Conservation (phyloP, 1,284 basidiomycete species). For the Malassezia slooffiae region DNA sequence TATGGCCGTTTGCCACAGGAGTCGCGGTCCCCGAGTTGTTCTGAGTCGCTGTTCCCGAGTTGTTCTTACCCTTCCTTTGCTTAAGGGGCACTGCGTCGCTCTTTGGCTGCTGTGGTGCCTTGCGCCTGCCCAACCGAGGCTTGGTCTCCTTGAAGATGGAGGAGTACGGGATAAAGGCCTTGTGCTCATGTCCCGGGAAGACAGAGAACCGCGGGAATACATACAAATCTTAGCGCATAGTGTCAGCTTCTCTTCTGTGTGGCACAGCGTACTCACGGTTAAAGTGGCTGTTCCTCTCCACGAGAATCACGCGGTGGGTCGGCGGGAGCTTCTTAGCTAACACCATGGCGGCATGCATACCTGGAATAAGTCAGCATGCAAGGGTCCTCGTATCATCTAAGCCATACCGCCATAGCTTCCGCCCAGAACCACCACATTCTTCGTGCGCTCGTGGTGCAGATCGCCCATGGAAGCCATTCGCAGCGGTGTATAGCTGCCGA, state of each 20-base stretch:
- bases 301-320: slow-evolving; percentile 48
- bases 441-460: slow-evolving; percentile 3
- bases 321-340: slow-evolving; percentile 47
- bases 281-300: slow-evolving; percentile 52
- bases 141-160: too few species aligned
- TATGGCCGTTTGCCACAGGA: too few species aligned
- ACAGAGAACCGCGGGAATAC: slow-evolving; percentile 53
- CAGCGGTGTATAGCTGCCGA: too few species aligned
- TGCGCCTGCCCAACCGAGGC: too few species aligned
- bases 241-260: not conserved
- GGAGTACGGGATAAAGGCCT: slow-evolving; percentile 53
- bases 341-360: slow-evolving; percentile 45
- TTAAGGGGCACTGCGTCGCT: too few species aligned
- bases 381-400: not conserved
- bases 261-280: slow-evolving; percentile 23
- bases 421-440: slow-evolving; percentile 46
- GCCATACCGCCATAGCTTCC: slow-evolving; percentile 40
- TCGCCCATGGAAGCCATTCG: too few species aligned
- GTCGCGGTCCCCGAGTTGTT: too few species aligned
- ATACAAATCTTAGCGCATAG: slow-evolving; percentile 46
- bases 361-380: not conserved
- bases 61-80: too few species aligned
- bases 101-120: too few species aligned
- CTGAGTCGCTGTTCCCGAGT: too few species aligned
- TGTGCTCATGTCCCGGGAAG: slow-evolving; percentile 49